Conservation (phyloP, 805 yeast species). For the Cyberlindnera petersonii region DNA sequence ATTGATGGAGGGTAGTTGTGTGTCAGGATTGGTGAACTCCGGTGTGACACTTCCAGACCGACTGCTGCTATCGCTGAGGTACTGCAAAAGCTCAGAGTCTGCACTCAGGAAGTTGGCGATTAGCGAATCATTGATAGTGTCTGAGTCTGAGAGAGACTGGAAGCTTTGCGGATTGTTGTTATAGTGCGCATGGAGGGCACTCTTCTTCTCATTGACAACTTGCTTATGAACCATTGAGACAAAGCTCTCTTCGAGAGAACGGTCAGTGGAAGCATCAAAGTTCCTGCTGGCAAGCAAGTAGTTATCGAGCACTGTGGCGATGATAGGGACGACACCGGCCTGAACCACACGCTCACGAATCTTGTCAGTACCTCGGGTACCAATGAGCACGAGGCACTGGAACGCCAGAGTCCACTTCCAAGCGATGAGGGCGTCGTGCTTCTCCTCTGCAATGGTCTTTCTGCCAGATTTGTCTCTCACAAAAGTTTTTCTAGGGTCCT, state of each 20-base stretch:
- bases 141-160: neutral
- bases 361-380: conserved; percentile 87
- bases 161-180: neutral
- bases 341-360: conserved; percentile 83
- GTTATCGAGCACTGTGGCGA: conserved; percentile 90
- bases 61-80: conserved; percentile 2
- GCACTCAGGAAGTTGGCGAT: conserved; percentile 7
- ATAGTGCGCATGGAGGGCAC: neutral
- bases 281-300: conserved; percentile 46
- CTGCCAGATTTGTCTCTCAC: conserved; percentile 6
- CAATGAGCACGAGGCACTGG: conserved; percentile 86
- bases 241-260: conserved; percentile 16
- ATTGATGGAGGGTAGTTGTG: conserved; percentile 9
- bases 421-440: conserved; percentile 54
- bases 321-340: conserved; percentile 87
- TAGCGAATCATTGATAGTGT: neutral
- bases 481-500: no score
- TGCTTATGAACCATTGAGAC: conserved; percentile 14
- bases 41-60: neutral
- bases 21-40: conserved; percentile 1
- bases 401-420: conserved; percentile 98
- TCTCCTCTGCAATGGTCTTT: conserved; percentile 31
- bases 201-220: conserved; percentile 5
- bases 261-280: conserved; percentile 28
- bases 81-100: conserved; percentile 12